Conservation (phyloP, 352 stramenopile genomes). For the Phytopythium aichiense region DNA sequence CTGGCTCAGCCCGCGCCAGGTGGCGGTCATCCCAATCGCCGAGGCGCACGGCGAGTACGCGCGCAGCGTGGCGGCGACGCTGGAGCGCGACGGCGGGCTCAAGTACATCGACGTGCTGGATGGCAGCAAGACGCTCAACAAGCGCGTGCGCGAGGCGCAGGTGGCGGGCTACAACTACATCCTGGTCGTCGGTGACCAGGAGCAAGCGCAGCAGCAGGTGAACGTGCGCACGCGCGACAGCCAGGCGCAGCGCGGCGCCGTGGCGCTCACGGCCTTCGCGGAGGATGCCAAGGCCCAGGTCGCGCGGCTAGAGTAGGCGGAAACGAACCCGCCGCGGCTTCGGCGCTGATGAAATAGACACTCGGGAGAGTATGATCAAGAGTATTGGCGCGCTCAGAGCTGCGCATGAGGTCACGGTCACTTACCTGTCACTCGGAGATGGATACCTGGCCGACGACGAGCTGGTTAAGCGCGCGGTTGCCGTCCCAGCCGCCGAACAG, state of each 20-base stretch:
- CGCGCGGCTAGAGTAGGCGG: conserved; percentile 53
- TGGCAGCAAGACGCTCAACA: conserved; percentile 82
- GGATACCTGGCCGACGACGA: conserved; percentile 59
- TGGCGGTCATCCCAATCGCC: conserved; percentile 67
- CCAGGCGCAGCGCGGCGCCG: conserved; percentile 59
- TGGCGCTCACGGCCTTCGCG: conserved; percentile 49
- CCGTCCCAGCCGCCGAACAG: conserved; percentile 81
- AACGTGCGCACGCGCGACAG: conserved; percentile 85
- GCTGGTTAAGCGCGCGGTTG: conserved; percentile 72
- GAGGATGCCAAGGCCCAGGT: conserved; percentile 50
- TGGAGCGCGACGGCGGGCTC: conserved; percentile 33
- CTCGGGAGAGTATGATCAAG: conserved; percentile 21
- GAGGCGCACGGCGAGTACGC: conserved; percentile 66
- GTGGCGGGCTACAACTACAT: conserved; percentile 86
- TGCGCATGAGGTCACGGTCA: neutral
- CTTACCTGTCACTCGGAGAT: conserved; percentile 3
- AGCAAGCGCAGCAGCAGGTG: conserved; percentile 43
- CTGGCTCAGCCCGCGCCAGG: conserved; percentile 90
- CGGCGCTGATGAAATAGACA: conserved; percentile 6
- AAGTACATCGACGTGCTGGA: conserved; percentile 72
- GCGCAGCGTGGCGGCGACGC: conserved; percentile 33
- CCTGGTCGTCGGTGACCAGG: conserved; percentile 74
- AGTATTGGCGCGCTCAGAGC: conserved; percentile 13
- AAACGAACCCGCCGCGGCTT: neutral
- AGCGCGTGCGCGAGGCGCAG: conserved; percentile 75